Base-by-base conservation (phyloP, 331 rosid genomes). In the Malus hybrid region DNA sequence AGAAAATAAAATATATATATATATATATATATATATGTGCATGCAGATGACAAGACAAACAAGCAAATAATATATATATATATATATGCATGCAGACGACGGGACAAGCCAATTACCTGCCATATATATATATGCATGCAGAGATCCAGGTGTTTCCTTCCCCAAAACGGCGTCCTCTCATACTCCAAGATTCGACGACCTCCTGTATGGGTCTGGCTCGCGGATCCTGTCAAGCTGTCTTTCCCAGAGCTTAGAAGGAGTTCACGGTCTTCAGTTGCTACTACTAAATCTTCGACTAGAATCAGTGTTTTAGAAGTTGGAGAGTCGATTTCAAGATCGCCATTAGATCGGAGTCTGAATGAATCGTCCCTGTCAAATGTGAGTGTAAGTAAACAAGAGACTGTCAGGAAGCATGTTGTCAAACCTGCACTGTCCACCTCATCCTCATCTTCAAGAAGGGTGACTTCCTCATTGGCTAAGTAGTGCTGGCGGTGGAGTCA, bases 161-260 rank as follows among this genome's bases (percentile, higher is more conserved):
- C 24, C 24, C 24, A 24, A 24, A 24, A 24, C 24, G 24, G 24
- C 24, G 24, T 24, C 24, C 24, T 24, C 24, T 24, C 24, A 24
- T 24, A 24, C 24, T 24, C 24, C 24, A 24, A 24, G 24, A 24
- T 24, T 24, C 1, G 24, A 24, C 24, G 24, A 24, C 24, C 24
- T 24, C 24, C 24, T 24, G 24, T 24, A 24, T 24, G 24, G 24
- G 24, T 24, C 24, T 24, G 1, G 24, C 24, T 24, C 1, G 24
- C 24, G 24, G 24, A 24, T 24, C 60, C 92, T 13, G 73, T 64
- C 2, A 85, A 92, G 81, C 85, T 82, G 86, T 90, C 95, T 66
- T 87, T 88, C 28, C 95, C 95, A 2, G 98, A 89, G 75, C 88
- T 75, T 24, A 86, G 89, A 79, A 87, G 91, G 53, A 87, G 89